Percentiles rank a stretch among this genome's conserved stretches.
Conservation (phyloP, 2,329 filamentous ascomycete species). For the Penicillium sp. region DNA sequence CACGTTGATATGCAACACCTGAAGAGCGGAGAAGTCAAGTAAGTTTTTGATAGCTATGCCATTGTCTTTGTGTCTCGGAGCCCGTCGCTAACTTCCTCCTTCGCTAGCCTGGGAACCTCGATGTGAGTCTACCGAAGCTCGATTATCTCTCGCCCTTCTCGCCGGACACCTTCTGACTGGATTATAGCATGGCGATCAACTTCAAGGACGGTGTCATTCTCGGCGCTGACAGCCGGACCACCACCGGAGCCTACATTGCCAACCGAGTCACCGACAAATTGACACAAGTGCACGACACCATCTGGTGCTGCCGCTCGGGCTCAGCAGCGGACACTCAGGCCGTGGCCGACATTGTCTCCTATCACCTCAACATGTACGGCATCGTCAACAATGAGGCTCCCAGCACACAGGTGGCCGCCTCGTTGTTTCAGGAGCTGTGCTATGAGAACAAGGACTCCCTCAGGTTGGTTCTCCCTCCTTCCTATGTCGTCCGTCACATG, state of each 20-base stretch:
- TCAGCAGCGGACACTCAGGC: constrained; percentile 98
- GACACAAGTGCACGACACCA: constrained; percentile 96
- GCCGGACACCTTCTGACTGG: constrained; percentile 32
- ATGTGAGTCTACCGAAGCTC: constrained; percentile 65
- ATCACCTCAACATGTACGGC: constrained; percentile 90
- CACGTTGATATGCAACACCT: constrained; percentile 98
- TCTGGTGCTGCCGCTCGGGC: constrained; percentile 98
- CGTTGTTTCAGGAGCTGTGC: constrained; percentile 97
- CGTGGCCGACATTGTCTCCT: constrained; percentile 96
- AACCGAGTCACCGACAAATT: constrained; percentile 99
- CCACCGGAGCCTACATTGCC: constrained; percentile 96
- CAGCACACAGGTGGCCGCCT: constrained; percentile 91
- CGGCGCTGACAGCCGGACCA: constrained; percentile 94
- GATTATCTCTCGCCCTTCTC: constrained; percentile 6
- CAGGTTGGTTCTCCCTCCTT: constrained; percentile 64
- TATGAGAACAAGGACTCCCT: constrained; percentile 95
- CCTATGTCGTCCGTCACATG: background rate
- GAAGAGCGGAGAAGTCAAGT: constrained; percentile 99
- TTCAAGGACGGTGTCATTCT: constrained; percentile 98
- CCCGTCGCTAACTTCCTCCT: constrained; percentile 34
- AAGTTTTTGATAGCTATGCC: constrained; percentile 46
- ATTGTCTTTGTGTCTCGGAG: background rate
- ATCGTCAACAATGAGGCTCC: constrained; percentile 87
- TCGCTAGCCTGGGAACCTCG: constrained; percentile 82
- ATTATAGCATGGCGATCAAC: constrained; percentile 88